Percentiles rank a stretch among this genome's conserved stretches.
phyloP scores from a whole-genome alignment of 1,284 basidiomycete genomes.

The Cerioporus squamosus region DNA sequence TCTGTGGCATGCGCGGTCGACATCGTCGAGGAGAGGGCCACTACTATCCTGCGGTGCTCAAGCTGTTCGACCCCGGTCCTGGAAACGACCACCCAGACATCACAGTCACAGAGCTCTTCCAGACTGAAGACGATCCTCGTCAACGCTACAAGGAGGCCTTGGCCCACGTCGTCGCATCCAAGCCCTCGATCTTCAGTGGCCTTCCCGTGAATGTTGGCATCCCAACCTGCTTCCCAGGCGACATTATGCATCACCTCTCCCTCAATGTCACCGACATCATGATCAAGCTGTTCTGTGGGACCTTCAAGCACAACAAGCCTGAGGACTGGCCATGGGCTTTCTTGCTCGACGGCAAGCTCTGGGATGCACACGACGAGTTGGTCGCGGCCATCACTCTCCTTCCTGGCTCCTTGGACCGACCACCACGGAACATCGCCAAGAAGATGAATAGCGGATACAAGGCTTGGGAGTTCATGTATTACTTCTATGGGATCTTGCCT shows the following conservation, averaged over 20 bases:
- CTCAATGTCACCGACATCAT: constrained; percentile 37
- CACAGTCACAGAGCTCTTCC: background rate
- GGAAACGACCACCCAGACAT: background rate
- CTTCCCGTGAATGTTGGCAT: constrained; percentile 17
- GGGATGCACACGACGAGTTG: constrained; percentile 38
- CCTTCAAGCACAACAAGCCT: constrained; percentile 29
- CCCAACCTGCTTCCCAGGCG: constrained; percentile 32
- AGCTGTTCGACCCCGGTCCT: background rate
- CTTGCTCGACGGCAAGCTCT: constrained; percentile 29
- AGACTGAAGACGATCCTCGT: background rate
- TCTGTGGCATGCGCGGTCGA: constrained; percentile 37
- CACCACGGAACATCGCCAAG: constrained; percentile 32
- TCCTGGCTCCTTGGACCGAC: constrained; percentile 31
- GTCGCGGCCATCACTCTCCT: constrained; percentile 26
- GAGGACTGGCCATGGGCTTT: constrained; percentile 33
- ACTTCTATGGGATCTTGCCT: constrained; percentile 28
- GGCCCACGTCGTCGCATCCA: background rate
- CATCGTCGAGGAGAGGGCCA: constrained; percentile 32
- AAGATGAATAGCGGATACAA: constrained; percentile 38
- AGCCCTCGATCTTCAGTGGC: constrained; percentile 8
- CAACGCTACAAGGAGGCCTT: background rate
- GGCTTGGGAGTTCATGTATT: constrained; percentile 30
- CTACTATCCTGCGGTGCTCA: constrained; percentile 37
- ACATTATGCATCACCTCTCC: constrained; percentile 43
- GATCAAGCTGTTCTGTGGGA: constrained; percentile 37